phyloP scores from a whole-genome alignment of 1,139 yeast species.

The Pneumocystis jirovecii region DNA sequence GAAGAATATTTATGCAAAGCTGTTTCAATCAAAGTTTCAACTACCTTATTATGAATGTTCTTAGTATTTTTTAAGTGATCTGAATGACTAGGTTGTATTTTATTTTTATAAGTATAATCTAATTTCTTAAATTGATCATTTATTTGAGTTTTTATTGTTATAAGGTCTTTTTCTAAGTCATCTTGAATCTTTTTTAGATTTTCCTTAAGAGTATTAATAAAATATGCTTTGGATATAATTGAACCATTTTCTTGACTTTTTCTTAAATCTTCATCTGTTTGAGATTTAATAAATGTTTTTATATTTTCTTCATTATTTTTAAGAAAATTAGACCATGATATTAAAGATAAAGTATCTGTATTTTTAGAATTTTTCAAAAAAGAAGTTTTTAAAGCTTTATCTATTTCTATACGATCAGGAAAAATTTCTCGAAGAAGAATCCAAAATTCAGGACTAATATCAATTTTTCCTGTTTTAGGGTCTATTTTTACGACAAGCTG shows the following conservation, averaged over 20 bases:
- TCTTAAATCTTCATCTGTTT: neutral
- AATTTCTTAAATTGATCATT: neutral
- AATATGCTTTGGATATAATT: neutral
- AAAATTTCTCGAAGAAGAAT: conserved; percentile 10
- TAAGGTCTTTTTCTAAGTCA: neutral
- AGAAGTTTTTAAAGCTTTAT: neutral
- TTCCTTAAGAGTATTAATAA: neutral
- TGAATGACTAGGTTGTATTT: neutral
- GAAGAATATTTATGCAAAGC: conserved; percentile 11
- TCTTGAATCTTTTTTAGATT: neutral
- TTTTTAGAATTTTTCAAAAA: neutral
- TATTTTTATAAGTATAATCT: neutral
- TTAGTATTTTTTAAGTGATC: neutral
- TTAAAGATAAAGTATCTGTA: neutral
- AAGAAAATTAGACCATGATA: neutral
- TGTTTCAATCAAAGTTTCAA: conserved; percentile 13
- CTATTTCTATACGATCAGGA: neutral
- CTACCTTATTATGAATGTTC: conserved; percentile 11
- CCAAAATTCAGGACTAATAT: conserved; percentile 12
- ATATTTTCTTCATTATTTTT: neutral
- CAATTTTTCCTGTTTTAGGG: conserved; percentile 6
- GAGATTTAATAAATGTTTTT: neutral
- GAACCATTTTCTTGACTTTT: neutral
- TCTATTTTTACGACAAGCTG: conserved; percentile 11
- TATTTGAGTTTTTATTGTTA: neutral